Evolutionary conservation across 2,329 filamentous ascomycete species (phyloP), one percentile per base, ranked within the genome.

Genomic region (Diaporthe humulicola): DNA sequence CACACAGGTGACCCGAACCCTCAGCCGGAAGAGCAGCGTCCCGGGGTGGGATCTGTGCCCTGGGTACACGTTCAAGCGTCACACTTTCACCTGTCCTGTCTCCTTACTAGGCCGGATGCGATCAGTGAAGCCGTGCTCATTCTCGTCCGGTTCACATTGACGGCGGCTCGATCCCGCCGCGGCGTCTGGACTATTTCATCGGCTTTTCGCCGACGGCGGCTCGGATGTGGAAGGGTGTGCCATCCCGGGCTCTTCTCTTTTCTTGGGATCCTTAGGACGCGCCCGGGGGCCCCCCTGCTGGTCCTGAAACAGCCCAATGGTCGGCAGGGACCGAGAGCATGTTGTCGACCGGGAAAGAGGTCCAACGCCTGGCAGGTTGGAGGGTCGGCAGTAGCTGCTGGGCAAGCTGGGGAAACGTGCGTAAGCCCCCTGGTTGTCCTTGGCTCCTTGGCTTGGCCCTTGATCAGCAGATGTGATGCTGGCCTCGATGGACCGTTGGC

Each of bases 301-400:
- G 15, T 54, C 54, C 64, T 69, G 64, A 69, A 69, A 69, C 64
- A 30, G 15, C n/a, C 33, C 60, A 8, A 54, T 28, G n/a, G 64
- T 54, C 64, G 48, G 64, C 33, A 52, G 45, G 64, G 64, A 67
- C 64, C 64, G 45, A 67, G 45, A 52, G 64, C 36, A 52, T 52
- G 30, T 28, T 17, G 40, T 48, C 40, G 12, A 19, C 28, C 61
- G n/a, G 22, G 14, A 61, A 28, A 61, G 19, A 36, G 33, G 25
- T 42, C 58, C 58, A 42, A 28, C 33, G 5, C 22, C 33, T 4
- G 36, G 22, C 22, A 9, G 38, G n/a, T 25, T 61, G 22, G 57
- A 14, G 36, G 22, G 57, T n/a, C 40, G 60, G 60, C 60, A 66
- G 60, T 36, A 30, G 28, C 42, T 48, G 60, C 60, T 33, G 25